Base-by-base conservation (phyloP, 768 basidiomycete genomes). In the Pleurotus giganteus region DNA sequence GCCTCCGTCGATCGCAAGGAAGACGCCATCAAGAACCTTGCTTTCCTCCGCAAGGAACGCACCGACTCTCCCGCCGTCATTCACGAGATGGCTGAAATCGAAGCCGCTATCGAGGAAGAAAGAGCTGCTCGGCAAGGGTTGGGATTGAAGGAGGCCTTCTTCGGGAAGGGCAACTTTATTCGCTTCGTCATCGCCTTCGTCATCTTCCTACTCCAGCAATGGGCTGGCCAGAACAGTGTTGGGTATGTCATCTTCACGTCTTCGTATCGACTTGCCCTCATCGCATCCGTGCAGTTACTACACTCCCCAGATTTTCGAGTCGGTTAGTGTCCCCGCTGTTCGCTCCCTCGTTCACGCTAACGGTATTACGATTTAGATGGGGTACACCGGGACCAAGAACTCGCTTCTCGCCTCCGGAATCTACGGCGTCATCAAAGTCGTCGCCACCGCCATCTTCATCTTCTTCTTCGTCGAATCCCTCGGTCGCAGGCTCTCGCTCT, bases 161-260 rank as follows among this genome's bases (percentile, higher is more conserved):
- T 89, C 34, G 86, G 86, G 21, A 89, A 88, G 65, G 91, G 92
- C 42, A 92, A 93, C 70, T 79, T 83, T 41, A 71, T 86, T 55
- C 85, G 92, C 23, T 94, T 94, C 72, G 72, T 88, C n/a, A 91
- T 95, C 61, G 92, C 91, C 1, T 84, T 89, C 60, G 68, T 80
- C 26, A 89, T 91, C 58, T 91, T 91, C 72, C 64, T 88, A 54
- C 72, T 92, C 9, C 91, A 92, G 61, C 89, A 93, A 64, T 90
- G 85, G 86, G 79, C 81, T 44, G 91, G 91, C 1, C 91, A 93
- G 66, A 90, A 93, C 69, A 85, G 86, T 0, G 85, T 93, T 58
- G 74, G 73, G 77, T 80, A 56, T 29, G 74, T 61, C 13, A 28
- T n/a, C 53, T 37, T 8, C 42, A 21, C 9, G 4, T 17, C 11